Evolutionary conservation across 2,329 filamentous ascomycete genomes (phyloP).

Genomic region (Xylaria sp.): DNA sequence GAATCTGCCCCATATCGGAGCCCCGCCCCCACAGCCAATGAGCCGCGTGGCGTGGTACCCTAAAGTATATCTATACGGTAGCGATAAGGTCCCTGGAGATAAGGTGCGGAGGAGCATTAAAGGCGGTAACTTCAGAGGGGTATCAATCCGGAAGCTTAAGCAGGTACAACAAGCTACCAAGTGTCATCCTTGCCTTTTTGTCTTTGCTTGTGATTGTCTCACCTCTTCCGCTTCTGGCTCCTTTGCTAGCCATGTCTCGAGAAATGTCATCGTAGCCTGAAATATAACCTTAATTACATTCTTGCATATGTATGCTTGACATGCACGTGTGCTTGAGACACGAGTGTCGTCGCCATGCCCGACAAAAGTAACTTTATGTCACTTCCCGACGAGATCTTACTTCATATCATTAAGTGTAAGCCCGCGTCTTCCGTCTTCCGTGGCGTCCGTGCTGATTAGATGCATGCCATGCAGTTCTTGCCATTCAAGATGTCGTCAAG

Average conservation of each 20-base stretch:
- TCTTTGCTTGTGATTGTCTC: conserved; percentile 13
- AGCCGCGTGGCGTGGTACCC: not conserved
- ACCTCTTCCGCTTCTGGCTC: not conserved
- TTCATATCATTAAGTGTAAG: conserved; percentile 72
- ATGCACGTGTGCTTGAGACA: conserved; percentile 1
- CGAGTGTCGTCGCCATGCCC: conserved; percentile 36
- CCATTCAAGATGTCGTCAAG: conserved; percentile 70
- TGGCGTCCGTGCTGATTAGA: conserved; percentile 7
- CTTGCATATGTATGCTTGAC: not conserved
- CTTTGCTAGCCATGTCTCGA: not conserved
- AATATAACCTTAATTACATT: conserved; percentile 4
- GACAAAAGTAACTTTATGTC: conserved; percentile 55
- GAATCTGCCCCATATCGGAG: not conserved
- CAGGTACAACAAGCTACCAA: conserved; percentile 14
- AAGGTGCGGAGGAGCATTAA: conserved; percentile 4
- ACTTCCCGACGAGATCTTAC: conserved; percentile 71
- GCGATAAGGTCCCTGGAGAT: conserved; percentile 1
- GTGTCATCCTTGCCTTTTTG: conserved; percentile 12
- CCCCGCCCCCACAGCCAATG: not conserved
- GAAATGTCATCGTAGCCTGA: conserved; percentile 8
- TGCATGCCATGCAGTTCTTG: conserved; percentile 54
- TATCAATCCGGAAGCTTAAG: conserved; percentile 4
- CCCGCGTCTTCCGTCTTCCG: conserved; percentile 8
- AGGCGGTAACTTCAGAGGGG: conserved; percentile 14
- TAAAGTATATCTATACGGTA: no score